These are phyloP conservation scores for Jackrogersella multiformis DNA, from an alignment of 495 filamentous ascomycete genomes.

Conservation along the genomic window DNA sequence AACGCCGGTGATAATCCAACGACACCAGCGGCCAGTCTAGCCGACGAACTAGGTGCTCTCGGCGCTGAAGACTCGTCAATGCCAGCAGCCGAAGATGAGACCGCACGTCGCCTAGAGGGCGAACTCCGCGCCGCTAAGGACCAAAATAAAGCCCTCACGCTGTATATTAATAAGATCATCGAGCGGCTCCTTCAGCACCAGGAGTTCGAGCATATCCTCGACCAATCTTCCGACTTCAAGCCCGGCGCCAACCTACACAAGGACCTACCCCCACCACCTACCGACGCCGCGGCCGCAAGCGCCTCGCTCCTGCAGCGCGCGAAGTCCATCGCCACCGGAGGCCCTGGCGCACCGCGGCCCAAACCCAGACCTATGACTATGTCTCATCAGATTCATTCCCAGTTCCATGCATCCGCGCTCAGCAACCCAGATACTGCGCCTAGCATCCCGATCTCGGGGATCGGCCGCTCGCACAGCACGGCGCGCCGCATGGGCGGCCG, in stretches of 20 bases:
- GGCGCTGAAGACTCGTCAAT: slow-evolving; percentile 52
- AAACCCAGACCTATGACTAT: slow-evolving; percentile 69
- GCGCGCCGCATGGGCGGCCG: slow-evolving; percentile 58
- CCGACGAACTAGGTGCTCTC: slow-evolving; percentile 80
- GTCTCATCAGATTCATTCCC: slow-evolving; percentile 48
- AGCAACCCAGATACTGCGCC: slow-evolving; percentile 82
- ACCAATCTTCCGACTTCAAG: slow-evolving; percentile 72
- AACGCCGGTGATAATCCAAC: slow-evolving; percentile 50
- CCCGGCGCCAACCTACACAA: slow-evolving; percentile 72
- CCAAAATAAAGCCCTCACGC: slow-evolving; percentile 93
- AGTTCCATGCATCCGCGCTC: slow-evolving; percentile 50
- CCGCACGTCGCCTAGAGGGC: slow-evolving; percentile 72
- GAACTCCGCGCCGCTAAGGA: slow-evolving; percentile 87
- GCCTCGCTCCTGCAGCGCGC: slow-evolving; percentile 79
- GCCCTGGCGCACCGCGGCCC: slow-evolving; percentile 44
- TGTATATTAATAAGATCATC: slow-evolving; percentile 99
- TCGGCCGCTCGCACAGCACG: slow-evolving; percentile 71
- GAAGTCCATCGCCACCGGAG: slow-evolving; percentile 69
- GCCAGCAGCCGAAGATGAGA: slow-evolving; percentile 64
- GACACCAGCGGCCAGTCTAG: slow-evolving; percentile 71
- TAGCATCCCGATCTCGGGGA: slow-evolving; percentile 71
- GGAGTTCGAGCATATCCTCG: slow-evolving; percentile 91
- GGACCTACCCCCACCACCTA: slow-evolving; percentile 81
- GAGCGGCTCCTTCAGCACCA: slow-evolving; percentile 92
- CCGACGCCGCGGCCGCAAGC: slow-evolving; percentile 62